Percentiles rank a stretch among this genome's conserved stretches.
These are phyloP conservation scores for Melastoma candidum DNA, from an alignment of 441 rosid species.

Conservation along the genomic window DNA sequence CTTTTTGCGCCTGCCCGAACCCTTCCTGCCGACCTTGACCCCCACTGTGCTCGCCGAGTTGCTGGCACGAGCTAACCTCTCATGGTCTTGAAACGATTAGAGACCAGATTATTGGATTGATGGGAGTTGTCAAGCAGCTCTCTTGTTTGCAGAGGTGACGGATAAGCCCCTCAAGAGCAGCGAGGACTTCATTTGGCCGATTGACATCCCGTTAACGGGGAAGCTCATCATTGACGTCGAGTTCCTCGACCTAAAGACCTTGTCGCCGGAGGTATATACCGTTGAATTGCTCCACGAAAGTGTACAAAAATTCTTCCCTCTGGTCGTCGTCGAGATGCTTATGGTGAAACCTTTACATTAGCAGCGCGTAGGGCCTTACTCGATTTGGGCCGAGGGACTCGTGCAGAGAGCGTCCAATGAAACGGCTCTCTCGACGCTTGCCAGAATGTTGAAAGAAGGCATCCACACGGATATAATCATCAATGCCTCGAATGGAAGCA, in stretches of 20 bases:
- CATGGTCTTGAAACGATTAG: no score
- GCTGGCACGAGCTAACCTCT: no score
- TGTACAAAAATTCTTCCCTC: no score
- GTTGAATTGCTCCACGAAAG: no score
- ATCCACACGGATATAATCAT: constrained; percentile 72
- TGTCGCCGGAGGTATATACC: no score
- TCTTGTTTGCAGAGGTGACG: constrained; percentile 40
- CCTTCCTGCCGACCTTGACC: no score
- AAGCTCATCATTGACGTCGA: constrained; percentile 83
- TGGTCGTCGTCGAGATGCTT: no score
- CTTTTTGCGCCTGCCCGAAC: no score
- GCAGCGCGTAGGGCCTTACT: constrained; percentile 62
- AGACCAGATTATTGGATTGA: no score
- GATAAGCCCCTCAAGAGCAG: constrained; percentile 67
- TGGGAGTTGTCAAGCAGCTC: no score
- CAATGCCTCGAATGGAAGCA: constrained; percentile 70
- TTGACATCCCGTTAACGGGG: constrained; percentile 50
- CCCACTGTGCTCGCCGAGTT: no score
- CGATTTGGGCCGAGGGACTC: constrained; percentile 71
- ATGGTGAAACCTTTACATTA: no score
- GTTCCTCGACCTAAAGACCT: constrained; percentile 60
- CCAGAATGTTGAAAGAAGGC: constrained; percentile 77
- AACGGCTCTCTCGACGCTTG: constrained; percentile 51
- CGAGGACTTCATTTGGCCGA: constrained; percentile 73
- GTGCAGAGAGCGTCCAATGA: constrained; percentile 34